Evolutionary conservation across 75 land plant genomes (phyloP), one percentile per base, ranked within the genome.

Genomic region (Isoetes taiwanensis): DNA sequence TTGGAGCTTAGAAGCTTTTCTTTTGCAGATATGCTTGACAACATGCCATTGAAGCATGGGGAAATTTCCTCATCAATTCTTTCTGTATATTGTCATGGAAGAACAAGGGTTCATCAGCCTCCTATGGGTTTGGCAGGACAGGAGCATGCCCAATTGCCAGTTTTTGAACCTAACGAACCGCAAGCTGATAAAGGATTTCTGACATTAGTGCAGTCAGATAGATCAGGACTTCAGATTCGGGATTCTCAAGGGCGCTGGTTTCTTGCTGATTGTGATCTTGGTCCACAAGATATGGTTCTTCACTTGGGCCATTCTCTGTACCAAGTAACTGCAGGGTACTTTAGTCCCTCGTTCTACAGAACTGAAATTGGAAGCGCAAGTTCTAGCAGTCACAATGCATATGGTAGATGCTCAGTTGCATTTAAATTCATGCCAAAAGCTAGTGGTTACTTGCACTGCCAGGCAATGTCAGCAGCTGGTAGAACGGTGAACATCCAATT

Each of bases 351-450:
- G 19, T 28, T 89, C 33, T 70, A 75, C 57, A 41, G 79, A 27
- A 79, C 63, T 11, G 81, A 79, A 21, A 33, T 55, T 41, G 52
- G 52, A 12, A 48, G 28, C 17, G 25, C 26, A 14, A 37, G 31
- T 20, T 52, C 66, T 55, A 69, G 59, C 48, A n/a, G 67, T 30
- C 86, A 79, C 33, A 64, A 62, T 30, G 52, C 80, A 52, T 68
- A 67, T 72, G 96, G 91, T 29, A 64, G 91, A 17, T 82, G 81
- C 73, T 82, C 91, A 41, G 16, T 85, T 56, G 50, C 81, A 26
- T 89, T 85, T 71, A 89, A 89, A 74, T 81, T 89, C 28, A 89
- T 89, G 96, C 93, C 96, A 0, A 77, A 72, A 43, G 73, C 96
- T 24, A 72, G 78, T 74, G 80, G 77, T 41, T 76, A 73, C 66